Percentiles rank a stretch among this genome's conserved stretches.
Conservation (phyloP, 768 basidiomycete species). For the Auricularia sp. region DNA sequence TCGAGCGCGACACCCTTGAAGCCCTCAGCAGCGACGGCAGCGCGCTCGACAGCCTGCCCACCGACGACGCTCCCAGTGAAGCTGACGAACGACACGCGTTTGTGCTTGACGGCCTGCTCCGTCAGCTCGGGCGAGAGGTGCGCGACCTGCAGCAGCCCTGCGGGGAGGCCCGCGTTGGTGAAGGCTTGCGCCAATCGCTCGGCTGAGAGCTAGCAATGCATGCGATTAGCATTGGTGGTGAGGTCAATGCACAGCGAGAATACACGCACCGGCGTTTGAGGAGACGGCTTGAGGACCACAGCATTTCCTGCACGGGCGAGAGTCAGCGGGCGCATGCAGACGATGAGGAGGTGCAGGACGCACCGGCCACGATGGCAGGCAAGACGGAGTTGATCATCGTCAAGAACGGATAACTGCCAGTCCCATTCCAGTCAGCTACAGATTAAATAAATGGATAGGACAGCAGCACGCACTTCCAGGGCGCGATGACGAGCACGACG, state of each 20-base stretch:
- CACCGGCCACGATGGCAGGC: slow-evolving; percentile 70
- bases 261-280: slow-evolving; percentile 64
- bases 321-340: no score
- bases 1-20: slow-evolving; percentile 88
- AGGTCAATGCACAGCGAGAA: no score
- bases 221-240: no score
- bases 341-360: not conserved
- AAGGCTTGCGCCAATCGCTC: slow-evolving; percentile 69
- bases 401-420: slow-evolving; percentile 73
- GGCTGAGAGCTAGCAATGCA: slow-evolving; percentile 42
- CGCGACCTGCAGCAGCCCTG: slow-evolving; percentile 61
- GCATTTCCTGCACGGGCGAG: slow-evolving; percentile 49
- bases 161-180: slow-evolving; percentile 67
- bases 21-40: slow-evolving; percentile 50
- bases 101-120: slow-evolving; percentile 50
- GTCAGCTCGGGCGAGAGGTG: slow-evolving; percentile 62
- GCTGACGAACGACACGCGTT: slow-evolving; percentile 65
- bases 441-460: not conserved
- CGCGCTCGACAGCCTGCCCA: slow-evolving; percentile 63
- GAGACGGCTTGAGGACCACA: slow-evolving; percentile 89
- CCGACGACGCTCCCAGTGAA: slow-evolving; percentile 87
- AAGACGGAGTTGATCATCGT: slow-evolving; percentile 86
- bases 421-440: not conserved
- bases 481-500: slow-evolving; percentile 77
- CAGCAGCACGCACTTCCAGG: slow-evolving; percentile 71